A percentile compares a stretch with the other conserved stretches of the same genome.
These are phyloP conservation scores for Populus deltoides DNA, from an alignment of 345 rosid species.

Conservation along the genomic window DNA sequence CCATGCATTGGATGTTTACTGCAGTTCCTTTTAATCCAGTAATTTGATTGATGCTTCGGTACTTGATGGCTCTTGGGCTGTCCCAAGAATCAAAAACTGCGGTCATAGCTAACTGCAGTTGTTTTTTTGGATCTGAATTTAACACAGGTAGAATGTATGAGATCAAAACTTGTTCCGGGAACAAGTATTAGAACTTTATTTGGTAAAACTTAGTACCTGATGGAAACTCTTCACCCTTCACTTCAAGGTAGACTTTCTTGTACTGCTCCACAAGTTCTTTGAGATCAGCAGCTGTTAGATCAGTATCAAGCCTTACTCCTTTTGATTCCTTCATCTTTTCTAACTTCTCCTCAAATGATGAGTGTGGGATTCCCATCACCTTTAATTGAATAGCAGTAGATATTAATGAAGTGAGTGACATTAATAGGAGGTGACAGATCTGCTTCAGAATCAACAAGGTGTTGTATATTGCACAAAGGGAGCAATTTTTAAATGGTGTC, in stretches of 20 bases:
- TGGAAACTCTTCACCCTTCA: constrained; percentile 70
- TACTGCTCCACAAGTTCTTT: constrained; percentile 78
- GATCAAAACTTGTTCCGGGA: background rate
- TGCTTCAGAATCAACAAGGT: too few species aligned
- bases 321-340: constrained; percentile 61
- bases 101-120: constrained; percentile 57
- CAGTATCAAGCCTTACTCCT: constrained; percentile 67
- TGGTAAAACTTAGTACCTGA: constrained; percentile 47
- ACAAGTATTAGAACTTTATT: background rate
- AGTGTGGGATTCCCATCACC: constrained; percentile 91
- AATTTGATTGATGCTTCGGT: constrained; percentile 83
- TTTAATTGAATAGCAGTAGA: constrained; percentile 20
- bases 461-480: background rate
- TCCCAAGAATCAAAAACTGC: constrained; percentile 98
- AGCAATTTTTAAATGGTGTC: background rate
- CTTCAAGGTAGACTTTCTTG: constrained; percentile 66
- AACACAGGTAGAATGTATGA: background rate
- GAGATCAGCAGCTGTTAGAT: constrained; percentile 68
- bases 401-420: background rate
- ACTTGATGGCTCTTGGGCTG: constrained; percentile 77
- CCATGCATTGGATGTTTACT: constrained; percentile 92
- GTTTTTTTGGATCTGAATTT: constrained; percentile 67
- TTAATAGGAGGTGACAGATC: background rate
- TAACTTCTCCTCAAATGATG: constrained; percentile 70
- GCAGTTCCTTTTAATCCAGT: constrained; percentile 88